These are phyloP conservation scores for Eucalyptus marginata DNA, from an alignment of 345 rosid species.

Conservation along the genomic window DNA sequence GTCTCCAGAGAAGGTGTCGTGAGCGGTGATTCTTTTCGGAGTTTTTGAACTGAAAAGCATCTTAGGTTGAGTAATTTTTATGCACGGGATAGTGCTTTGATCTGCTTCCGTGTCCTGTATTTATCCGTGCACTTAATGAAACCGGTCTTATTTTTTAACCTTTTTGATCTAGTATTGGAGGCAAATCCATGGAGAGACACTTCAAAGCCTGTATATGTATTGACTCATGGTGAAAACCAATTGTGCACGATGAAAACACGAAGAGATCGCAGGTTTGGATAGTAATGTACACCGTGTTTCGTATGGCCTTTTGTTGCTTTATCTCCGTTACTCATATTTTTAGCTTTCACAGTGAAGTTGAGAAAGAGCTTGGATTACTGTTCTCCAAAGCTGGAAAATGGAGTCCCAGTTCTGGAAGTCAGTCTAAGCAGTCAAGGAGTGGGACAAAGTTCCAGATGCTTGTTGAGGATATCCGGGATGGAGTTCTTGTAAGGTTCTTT, in stretches of 20 bases:
- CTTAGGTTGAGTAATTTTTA: not conserved
- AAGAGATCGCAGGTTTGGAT: slow-evolving; percentile 58
- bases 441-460: slow-evolving; percentile 83
- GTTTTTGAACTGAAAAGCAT: not conserved
- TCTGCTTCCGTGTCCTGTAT: not conserved
- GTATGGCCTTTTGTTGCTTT: not conserved
- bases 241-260: slow-evolving; percentile 93
- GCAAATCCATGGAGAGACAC: slow-evolving; percentile 92
- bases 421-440: slow-evolving; percentile 41
- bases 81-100: not conserved
- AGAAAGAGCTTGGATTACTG: slow-evolving; percentile 75
- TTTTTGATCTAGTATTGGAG: slow-evolving; percentile 54
- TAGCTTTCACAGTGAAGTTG: slow-evolving; percentile 60
- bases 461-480: slow-evolving; percentile 88
- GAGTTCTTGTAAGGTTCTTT: slow-evolving; percentile 61
- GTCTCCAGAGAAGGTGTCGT: not conserved
- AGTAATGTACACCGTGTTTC: not conserved
- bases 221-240: slow-evolving; percentile 73
- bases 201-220: slow-evolving; percentile 78
- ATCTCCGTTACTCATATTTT: not conserved
- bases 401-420: slow-evolving; percentile 36
- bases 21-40: not conserved
- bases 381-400: slow-evolving; percentile 58
- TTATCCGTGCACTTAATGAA: not conserved
- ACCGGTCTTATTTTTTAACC: not conserved